Evolutionary conservation across 2,329 filamentous ascomycete species (phyloP), one percentile per base, ranked within the genome.

Genomic region (Fusarium zealandicum): DNA sequence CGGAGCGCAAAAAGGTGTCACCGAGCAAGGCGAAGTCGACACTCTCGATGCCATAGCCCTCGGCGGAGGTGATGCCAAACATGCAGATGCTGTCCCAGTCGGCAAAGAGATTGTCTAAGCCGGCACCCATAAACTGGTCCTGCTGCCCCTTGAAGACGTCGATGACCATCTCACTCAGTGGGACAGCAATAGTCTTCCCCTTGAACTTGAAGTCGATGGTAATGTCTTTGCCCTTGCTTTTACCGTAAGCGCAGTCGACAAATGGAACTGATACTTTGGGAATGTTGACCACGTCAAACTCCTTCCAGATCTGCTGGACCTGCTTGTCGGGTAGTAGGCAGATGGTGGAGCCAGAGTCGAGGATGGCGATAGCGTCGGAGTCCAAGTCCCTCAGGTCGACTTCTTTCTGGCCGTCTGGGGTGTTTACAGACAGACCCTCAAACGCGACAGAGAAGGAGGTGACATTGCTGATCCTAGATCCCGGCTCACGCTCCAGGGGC

Each of bases 261-360:
- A 83, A 72, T 25, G 81, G 78, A 0, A 80, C 79, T 31, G 79
- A 79, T 32, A 76, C 36, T 0, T 70, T 62, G 1, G 49, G 17
- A 14, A 76, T 68, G 63, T 74, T 78, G n/a, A 74, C 56, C n/a
- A 82, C 81, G 37, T 80, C 81, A n/a, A 81, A 80, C 51, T 81
- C 77, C 3, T 72, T 67, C 76, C 80, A 82, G 20, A 87, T 72
- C 49, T 77, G 67, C 20, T 73, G 57, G 11, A 82, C 82, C 25
- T 90, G 73, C 46, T 80, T 76, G 48, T 83, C 78, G 1, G 89
- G 90, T 1, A 93, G 75, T 62, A 90, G 89, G 66, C 81, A 86
- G 60, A 90, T 77, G 13, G 86, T 90, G 31, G 86, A 88, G 35
- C 90, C 90, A 1, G 88, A 90, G 73, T 93, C 90, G 45, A 93